Base-by-base conservation (phyloP, 441 rosid genomes). In the Pelargonium cotyledonis region DNA sequence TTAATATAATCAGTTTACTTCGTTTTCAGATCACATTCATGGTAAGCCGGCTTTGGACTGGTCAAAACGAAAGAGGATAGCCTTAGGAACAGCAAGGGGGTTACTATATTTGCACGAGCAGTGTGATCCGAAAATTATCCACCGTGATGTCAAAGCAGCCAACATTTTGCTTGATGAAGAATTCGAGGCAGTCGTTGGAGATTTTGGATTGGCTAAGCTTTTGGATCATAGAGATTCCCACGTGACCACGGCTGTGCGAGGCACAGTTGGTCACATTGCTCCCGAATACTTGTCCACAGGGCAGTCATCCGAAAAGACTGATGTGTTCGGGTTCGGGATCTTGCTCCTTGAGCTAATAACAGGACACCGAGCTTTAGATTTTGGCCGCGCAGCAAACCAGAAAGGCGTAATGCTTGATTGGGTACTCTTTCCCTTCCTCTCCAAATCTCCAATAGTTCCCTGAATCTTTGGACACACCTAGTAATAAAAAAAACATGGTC, bases 261-360 rank as follows among this genome's bases (percentile, higher is more conserved):
- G 96, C 16, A 91, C 97, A 18, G 96, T 88, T 0, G 96, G 98
- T 26, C 98, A 92, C 68, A 92, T 92, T 23, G 96, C 96, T 8
- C 96, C 96, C 0, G 97, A 92, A 72, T 93, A 93, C 75, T 84
- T 93, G 16, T 91, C 96, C 15, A 93, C 97, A 4, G 98, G 97
- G 43, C 98, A 92, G 73, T 92, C 98, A 65, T 92, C 98, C 0
- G 98, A 92, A 71, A 92, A 92, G 73, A 92, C 98, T 0, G 98
- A 92, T 75, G 97, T 92, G 66, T 93, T 89, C 14, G 98, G 98
- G 57, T 93, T 91, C 16, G 98, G 98, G 23, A 92, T 91, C 60
- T 94, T 93, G 66, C 75, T 89, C 6, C 91, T 93, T 1, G 96
- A 93, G 78, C 47, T 93, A 63, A 85, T 89, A 67, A 82, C 92